Base-by-base conservation (phyloP, 2,329 filamentous ascomycete species). In the Colletotrichum lindemuthianum region DNA sequence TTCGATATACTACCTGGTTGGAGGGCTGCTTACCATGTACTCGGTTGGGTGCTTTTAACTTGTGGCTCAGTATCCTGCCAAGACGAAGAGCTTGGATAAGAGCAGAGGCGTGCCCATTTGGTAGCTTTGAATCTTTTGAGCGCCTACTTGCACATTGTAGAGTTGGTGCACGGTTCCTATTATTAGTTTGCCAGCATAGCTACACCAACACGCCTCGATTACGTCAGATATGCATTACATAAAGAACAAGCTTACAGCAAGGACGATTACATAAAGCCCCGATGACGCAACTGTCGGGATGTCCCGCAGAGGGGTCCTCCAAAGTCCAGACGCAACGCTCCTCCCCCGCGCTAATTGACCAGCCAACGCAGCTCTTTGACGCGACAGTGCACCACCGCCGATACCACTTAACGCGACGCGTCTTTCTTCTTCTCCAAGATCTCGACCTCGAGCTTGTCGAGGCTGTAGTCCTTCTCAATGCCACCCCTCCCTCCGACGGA, bases 401-500 rank as follows among this genome's bases (percentile, higher is more conserved):
- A 37, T 37, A 40, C 41, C 13, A 16, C 32, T 24, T 24, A 43
- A 48, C 49, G 57, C 40, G 58, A 53, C 50, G 50, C 58, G 36
- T 12, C n/a, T 45, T 13, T 15, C 12, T 13, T 12, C 43, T 16
- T 39, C 12, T 34, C 33, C 37, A 12, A 11, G 36, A 5, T 43
- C 33, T 54, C 49, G 57, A 40, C 52, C 58, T 41, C 32, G 8
- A 33, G 15, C n/a, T 36, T n/a, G 15, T 34, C 58, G 36, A 55
- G 51, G 58, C 40, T 47, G 4, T 6, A 51, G 12, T 12, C 15
- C 51, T 2, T 11, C 37, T 2, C 57, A 33, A 68, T 68, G 67
- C 60, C 67, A 33, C 67, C 67, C 34, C 13, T 68, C 13, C 65
- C 67, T 36, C 47, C 50, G n/a, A 36, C 8, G 10, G 24, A 59